These are phyloP conservation scores for Aspergillus jensenii DNA, from an alignment of 2,329 filamentous ascomycete genomes.

Conservation along the genomic window DNA sequence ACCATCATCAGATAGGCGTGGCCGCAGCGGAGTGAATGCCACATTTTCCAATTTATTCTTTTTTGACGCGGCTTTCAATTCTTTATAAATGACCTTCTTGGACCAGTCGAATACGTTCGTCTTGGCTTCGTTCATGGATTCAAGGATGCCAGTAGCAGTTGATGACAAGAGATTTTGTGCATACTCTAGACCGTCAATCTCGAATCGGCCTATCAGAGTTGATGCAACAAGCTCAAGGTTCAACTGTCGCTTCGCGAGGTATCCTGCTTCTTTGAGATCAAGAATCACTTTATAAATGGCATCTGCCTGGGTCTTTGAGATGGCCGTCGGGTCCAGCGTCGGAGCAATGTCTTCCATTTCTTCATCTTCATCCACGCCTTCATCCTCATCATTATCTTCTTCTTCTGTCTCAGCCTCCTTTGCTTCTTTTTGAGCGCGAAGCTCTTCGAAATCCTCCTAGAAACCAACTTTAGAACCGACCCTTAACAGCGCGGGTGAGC, in stretches of 20 bases:
- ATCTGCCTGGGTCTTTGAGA: constrained; percentile 36
- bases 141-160: constrained; percentile 32
- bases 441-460: constrained; percentile 35
- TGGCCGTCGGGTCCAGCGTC: constrained; percentile 24
- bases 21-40: constrained; percentile 35
- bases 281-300: constrained; percentile 38
- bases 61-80: constrained; percentile 37
- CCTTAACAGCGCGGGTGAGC: background rate
- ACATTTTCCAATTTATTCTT: constrained; percentile 26
- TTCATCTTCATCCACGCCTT: constrained; percentile 14
- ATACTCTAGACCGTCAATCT: constrained; percentile 35
- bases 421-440: constrained; percentile 28
- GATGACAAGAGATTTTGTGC: constrained; percentile 37
- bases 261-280: constrained; percentile 41
- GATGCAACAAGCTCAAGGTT: constrained; percentile 35
- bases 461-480: background rate
- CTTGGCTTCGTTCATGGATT: constrained; percentile 39
- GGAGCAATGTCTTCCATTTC: constrained; percentile 21
- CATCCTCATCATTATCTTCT: constrained; percentile 7
- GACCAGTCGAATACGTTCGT: constrained; percentile 39
- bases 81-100: constrained; percentile 42
- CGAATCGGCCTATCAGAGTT: constrained; percentile 35
- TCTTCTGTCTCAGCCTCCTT: constrained; percentile 18
- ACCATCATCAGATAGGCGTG: constrained; percentile 26
- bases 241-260: constrained; percentile 42